A percentile compares a stretch with the other conserved stretches of the same genome.
Conservation (phyloP, 495 filamentous ascomycete genomes). For the Daldinia decipiens region DNA sequence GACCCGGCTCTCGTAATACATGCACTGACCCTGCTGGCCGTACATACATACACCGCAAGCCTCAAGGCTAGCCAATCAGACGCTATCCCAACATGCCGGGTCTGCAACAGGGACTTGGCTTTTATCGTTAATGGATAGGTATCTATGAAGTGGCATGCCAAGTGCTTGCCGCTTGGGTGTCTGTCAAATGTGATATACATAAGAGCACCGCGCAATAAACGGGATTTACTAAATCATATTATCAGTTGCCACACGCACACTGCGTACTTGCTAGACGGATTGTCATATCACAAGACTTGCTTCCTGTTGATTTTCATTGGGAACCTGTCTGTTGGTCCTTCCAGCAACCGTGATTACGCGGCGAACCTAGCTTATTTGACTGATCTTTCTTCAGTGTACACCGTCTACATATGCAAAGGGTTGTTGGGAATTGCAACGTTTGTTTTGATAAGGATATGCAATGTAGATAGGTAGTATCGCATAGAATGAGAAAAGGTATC, state of each 20-base stretch:
- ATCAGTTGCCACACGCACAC: background rate
- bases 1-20: background rate
- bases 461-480: no score
- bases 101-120: background rate
- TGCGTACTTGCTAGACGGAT: conserved; percentile 1
- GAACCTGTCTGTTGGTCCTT: conserved; percentile 2
- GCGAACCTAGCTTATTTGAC: conserved; percentile 10
- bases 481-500: background rate
- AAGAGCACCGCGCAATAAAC: background rate
- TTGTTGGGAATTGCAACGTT: no score
- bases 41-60: background rate
- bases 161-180: background rate
- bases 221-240: background rate
- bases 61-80: background rate
- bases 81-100: background rate
- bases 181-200: background rate
- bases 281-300: conserved; percentile 11
- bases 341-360: conserved; percentile 7
- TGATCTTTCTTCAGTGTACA: conserved; percentile 2
- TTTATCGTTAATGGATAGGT: background rate
- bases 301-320: conserved; percentile 1
- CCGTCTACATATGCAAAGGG: background rate
- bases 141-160: background rate
- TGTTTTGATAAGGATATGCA: no score
- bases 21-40: background rate